Percentiles rank a stretch among this genome's conserved stretches.
Conservation (phyloP, 306 rosid genomes). For the Cucumis melo region DNA sequence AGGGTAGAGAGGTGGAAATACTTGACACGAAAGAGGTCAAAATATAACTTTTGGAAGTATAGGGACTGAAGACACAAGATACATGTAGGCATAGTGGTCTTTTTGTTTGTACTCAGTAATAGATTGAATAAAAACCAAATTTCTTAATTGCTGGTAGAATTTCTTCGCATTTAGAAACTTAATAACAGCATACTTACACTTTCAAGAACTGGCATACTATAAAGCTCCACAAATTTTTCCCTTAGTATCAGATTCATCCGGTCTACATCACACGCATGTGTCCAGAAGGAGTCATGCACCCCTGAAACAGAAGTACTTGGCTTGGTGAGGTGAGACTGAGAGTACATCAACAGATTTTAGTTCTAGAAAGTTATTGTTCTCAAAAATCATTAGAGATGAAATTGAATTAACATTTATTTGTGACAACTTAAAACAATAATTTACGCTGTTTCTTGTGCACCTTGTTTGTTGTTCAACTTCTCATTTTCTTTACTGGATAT, state of each 20-base stretch:
- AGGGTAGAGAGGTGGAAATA: neutral
- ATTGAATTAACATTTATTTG: neutral
- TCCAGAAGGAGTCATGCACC: slow-evolving; percentile 88
- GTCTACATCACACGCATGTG: slow-evolving; percentile 75
- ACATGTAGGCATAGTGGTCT: neutral
- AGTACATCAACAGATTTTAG: neutral
- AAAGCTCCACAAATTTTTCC: slow-evolving; percentile 69
- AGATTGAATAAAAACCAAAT: neutral
- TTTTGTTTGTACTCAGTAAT: neutral
- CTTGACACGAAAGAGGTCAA: neutral
- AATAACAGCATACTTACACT: slow-evolving; percentile 21
- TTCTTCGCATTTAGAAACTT: neutral
- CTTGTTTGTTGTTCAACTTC: neutral
- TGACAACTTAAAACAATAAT: neutral
- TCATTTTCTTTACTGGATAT: neutral
- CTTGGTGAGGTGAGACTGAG: neutral
- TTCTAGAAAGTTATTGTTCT: neutral
- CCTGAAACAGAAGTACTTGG: slow-evolving; percentile 34
- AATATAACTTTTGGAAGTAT: neutral
- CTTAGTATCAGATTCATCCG: slow-evolving; percentile 60
- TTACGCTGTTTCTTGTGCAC: neutral
- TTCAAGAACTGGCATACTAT: slow-evolving; percentile 56
- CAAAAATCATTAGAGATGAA: neutral
- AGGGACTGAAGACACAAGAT: neutral
- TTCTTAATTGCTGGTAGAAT: neutral